Percentiles rank a stretch among this genome's conserved stretches.
phyloP scores from a whole-genome alignment of 352 stramenopile genomes.

The Phytophthora syringae region DNA sequence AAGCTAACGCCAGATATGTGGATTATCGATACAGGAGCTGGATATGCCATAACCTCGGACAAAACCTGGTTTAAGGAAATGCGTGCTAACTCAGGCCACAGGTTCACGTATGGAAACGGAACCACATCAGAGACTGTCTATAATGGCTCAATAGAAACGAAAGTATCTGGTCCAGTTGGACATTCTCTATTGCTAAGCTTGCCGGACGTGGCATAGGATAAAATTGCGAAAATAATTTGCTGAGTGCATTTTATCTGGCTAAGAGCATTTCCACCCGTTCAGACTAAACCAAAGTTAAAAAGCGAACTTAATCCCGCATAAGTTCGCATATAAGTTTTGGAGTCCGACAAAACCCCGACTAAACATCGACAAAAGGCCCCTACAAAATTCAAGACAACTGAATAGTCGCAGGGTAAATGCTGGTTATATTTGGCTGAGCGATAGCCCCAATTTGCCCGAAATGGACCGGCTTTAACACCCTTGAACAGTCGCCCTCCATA shows the following conservation, averaged over 20 bases:
- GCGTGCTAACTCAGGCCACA: neutral
- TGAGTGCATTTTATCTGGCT: constrained; percentile 13
- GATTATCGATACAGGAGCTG: constrained; percentile 9
- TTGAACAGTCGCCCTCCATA: too few relatives aligned
- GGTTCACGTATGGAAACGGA: constrained; percentile 7
- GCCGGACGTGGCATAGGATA: constrained; percentile 7
- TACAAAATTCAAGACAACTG: too few relatives aligned
- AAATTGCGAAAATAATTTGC: neutral
- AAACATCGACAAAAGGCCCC: too few relatives aligned
- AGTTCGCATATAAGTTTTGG: too few relatives aligned
- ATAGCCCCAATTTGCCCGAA: too few relatives aligned
- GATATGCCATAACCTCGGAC: constrained; percentile 5
- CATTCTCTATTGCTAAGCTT: constrained; percentile 8
- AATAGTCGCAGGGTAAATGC: too few relatives aligned
- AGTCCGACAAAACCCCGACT: too few relatives aligned
- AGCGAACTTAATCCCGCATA: too few relatives aligned
- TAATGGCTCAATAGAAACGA: constrained; percentile 13
- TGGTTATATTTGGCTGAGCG: too few relatives aligned
- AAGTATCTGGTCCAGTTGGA: constrained; percentile 7
- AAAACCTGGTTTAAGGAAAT: constrained; percentile 9
- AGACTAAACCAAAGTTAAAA: too few relatives aligned
- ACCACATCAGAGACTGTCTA: neutral
- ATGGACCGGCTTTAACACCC: too few relatives aligned
- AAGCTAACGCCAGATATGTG: constrained; percentile 3
- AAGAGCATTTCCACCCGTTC: too few relatives aligned